phyloP scores from a whole-genome alignment of 768 basidiomycete genomes.

The Termitomyces sp. region DNA sequence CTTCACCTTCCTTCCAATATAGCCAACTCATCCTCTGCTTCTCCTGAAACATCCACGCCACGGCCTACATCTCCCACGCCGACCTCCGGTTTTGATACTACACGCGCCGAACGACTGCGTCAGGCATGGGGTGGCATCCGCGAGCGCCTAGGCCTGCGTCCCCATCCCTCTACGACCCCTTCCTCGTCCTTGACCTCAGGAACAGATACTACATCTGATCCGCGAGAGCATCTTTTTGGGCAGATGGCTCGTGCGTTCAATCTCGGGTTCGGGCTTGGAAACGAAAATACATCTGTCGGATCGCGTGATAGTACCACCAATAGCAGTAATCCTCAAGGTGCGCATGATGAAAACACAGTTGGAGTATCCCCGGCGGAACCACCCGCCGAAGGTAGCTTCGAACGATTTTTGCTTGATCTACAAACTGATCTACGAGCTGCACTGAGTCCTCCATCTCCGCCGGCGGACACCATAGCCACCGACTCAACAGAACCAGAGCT shows the following conservation, averaged over 20 bases:
- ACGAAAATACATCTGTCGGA: constrained; percentile 13
- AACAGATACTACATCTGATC: constrained; percentile 26
- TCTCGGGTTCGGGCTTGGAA: constrained; percentile 52
- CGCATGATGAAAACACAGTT: neutral
- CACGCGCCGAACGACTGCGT: constrained; percentile 45
- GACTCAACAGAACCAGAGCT: neutral
- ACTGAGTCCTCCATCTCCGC: constrained; percentile 24
- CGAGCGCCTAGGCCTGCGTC: constrained; percentile 56
- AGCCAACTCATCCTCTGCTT: neutral
- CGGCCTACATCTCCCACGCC: constrained; percentile 38
- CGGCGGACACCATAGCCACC: neutral
- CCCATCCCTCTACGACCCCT: constrained; percentile 13
- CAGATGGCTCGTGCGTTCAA: constrained; percentile 83
- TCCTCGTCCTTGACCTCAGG: constrained; percentile 2
- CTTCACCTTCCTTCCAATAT: constrained; percentile 41
- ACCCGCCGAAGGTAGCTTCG: constrained; percentile 64
- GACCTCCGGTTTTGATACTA: constrained; percentile 28
- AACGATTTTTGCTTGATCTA: constrained; percentile 73
- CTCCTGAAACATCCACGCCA: constrained; percentile 3
- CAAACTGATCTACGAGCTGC: constrained; percentile 67
- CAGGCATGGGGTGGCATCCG: constrained; percentile 65
- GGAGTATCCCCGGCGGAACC: constrained; percentile 7
- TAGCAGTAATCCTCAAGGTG: neutral
- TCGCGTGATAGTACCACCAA: neutral
- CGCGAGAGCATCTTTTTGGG: constrained; percentile 66